These are phyloP conservation scores for Coleophoma eucalyptorum DNA, from an alignment of 2,329 filamentous ascomycete species.

Conservation along the genomic window DNA sequence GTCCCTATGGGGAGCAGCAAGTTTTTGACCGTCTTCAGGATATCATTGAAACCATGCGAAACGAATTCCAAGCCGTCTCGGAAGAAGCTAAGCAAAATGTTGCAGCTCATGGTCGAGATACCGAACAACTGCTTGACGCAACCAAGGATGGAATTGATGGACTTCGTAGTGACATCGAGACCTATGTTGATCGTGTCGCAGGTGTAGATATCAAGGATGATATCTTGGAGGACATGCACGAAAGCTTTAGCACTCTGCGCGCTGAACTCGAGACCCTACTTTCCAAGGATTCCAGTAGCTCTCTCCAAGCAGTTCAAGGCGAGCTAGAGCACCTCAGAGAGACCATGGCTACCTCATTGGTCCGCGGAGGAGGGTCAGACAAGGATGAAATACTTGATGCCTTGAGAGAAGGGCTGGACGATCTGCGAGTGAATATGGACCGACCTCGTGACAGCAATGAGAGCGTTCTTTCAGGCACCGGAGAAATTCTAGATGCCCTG, in stretches of 20 bases:
- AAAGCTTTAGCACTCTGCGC: slow-evolving; percentile 62
- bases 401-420: slow-evolving; percentile 68
- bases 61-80: slow-evolving; percentile 56
- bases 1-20: slow-evolving; percentile 39
- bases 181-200: slow-evolving; percentile 70
- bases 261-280: slow-evolving; percentile 65
- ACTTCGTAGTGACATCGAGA: slow-evolving; percentile 75
- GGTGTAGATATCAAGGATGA: slow-evolving; percentile 72
- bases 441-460: slow-evolving; percentile 29
- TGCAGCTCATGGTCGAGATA: slow-evolving; percentile 73
- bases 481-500: slow-evolving; percentile 68
- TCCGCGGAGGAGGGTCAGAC: slow-evolving; percentile 40
- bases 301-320: slow-evolving; percentile 48
- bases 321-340: slow-evolving; percentile 61
- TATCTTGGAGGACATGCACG: slow-evolving; percentile 65
- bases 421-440: slow-evolving; percentile 69
- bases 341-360: slow-evolving; percentile 46
- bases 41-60: slow-evolving; percentile 56
- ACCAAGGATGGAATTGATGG: slow-evolving; percentile 84
- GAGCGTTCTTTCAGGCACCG: slow-evolving; percentile 53
- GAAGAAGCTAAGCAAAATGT: slow-evolving; percentile 74
- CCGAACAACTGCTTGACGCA: slow-evolving; percentile 83
- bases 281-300: slow-evolving; percentile 40
- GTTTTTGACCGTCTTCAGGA: slow-evolving; percentile 57
- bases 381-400: slow-evolving; percentile 63